Conservation (phyloP, 2,329 filamentous ascomycete genomes). For the Claviceps fusiformis region DNA sequence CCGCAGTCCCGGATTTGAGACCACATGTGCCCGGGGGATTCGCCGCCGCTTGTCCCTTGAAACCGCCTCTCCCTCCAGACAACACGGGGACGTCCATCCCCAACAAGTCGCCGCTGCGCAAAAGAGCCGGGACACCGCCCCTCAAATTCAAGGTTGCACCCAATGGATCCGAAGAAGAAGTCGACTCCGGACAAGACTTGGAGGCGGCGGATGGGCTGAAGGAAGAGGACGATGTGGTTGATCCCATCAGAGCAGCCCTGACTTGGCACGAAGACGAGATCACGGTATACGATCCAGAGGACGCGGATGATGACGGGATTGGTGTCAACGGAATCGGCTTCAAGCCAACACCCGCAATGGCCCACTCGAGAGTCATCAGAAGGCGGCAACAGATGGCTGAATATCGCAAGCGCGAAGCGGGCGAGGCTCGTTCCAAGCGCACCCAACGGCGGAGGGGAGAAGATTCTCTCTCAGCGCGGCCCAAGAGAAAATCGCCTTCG, state of each 20-base stretch:
- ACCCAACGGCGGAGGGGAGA: slow-evolving; percentile 35
- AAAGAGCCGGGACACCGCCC: slow-evolving; percentile 26
- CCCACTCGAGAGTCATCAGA: slow-evolving; percentile 41
- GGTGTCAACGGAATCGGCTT: slow-evolving; percentile 58
- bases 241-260: slow-evolving; percentile 43
- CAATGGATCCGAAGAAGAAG: slow-evolving; percentile 7
- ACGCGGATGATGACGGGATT: slow-evolving; percentile 52
- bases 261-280: slow-evolving; percentile 59
- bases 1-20: not conserved
- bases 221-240: slow-evolving; percentile 27
- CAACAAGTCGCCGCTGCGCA: slow-evolving; percentile 22
- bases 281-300: slow-evolving; percentile 50
- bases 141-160: slow-evolving; percentile 15
- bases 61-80: not conserved
- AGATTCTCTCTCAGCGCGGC: slow-evolving; percentile 12
- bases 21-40: not conserved
- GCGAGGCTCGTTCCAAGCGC: slow-evolving; percentile 42
- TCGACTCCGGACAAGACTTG: not conserved
- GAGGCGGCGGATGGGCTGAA: slow-evolving; percentile 5
- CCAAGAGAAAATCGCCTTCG: slow-evolving; percentile 15
- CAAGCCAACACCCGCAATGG: slow-evolving; percentile 47
- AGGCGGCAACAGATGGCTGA: slow-evolving; percentile 48
- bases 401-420: slow-evolving; percentile 47
- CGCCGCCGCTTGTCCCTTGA: not conserved
- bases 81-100: not conserved